These are phyloP conservation scores for Cryptococcus sp. DNA, from an alignment of 1,284 basidiomycete species.

Conservation along the genomic window DNA sequence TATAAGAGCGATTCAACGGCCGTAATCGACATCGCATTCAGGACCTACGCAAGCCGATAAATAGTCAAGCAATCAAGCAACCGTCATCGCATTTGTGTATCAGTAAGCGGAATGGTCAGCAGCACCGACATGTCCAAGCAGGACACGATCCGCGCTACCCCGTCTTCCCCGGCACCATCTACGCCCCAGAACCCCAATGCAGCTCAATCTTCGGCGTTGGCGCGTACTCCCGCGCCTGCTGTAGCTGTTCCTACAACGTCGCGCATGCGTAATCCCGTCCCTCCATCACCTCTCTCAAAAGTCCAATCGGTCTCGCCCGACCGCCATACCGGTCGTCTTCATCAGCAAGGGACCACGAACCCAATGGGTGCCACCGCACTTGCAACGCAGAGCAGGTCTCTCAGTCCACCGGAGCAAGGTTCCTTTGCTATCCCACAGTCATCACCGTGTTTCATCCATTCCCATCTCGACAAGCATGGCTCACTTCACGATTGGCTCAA, in stretches of 20 bases:
- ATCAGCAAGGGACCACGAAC: neutral
- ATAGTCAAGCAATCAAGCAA: too few relatives aligned
- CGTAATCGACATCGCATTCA: too few relatives aligned
- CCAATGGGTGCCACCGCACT: neutral
- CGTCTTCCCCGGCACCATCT: neutral
- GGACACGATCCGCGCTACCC: conserved; percentile 14
- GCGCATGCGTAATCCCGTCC: conserved; percentile 32
- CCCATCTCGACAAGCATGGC: conserved; percentile 51
- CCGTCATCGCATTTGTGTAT: neutral
- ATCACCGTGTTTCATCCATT: conserved; percentile 55
- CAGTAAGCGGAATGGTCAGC: conserved; percentile 6
- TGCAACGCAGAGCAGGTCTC: neutral
- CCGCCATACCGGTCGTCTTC: neutral
- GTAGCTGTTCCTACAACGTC: conserved; percentile 21
- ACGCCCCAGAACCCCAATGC: neutral
- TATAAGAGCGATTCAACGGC: too few relatives aligned
- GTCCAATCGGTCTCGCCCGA: conserved; percentile 20
- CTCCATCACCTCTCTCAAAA: conserved; percentile 38
- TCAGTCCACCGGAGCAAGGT: conserved; percentile 7
- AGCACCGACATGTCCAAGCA: conserved; percentile 15
- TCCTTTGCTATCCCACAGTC: conserved; percentile 9
- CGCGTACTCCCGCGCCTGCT: conserved; percentile 4
- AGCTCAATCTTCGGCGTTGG: neutral
- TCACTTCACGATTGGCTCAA: conserved; percentile 50
- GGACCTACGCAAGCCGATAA: too few relatives aligned